These are phyloP conservation scores for Leishmania tarentolae DNA, from an alignment of 208 protist genomes.

Conservation along the genomic window DNA sequence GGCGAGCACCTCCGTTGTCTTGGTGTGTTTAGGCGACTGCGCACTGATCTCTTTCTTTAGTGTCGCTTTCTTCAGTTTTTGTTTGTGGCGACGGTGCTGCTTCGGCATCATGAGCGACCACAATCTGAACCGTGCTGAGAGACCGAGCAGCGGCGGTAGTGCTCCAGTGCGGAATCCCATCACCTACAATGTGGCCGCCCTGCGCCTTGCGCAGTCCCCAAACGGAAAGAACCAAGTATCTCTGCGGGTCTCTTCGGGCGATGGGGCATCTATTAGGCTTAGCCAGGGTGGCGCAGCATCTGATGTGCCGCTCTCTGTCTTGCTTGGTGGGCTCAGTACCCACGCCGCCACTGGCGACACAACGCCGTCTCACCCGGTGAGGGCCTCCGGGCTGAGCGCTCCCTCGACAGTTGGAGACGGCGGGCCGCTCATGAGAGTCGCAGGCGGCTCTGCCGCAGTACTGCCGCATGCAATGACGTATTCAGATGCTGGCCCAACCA, in stretches of 20 bases:
- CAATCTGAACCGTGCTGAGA: not conserved
- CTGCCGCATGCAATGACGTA: not conserved
- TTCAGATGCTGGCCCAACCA: not conserved
- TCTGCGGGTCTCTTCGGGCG: no score
- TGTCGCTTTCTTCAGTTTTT: not conserved
- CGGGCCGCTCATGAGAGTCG: not conserved
- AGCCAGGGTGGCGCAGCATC: not conserved
- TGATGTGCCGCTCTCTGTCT: constrained; percentile 9
- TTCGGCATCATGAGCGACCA: constrained; percentile 1
- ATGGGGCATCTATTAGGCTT: not conserved
- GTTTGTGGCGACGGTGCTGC: not conserved
- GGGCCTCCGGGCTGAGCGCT: not conserved
- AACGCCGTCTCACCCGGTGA: not conserved
- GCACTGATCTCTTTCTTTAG: not conserved
- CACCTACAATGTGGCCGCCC: constrained; percentile 28
- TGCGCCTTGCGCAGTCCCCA: constrained; percentile 23
- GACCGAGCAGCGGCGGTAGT: not conserved
- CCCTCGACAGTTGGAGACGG: not conserved
- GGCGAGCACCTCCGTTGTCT: not conserved
- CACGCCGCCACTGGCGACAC: not conserved
- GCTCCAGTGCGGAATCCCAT: constrained; percentile 21
- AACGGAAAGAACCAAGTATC: not conserved
- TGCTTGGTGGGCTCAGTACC: not conserved
- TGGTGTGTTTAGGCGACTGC: not conserved
- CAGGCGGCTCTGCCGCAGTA: not conserved